Evolutionary conservation across 768 basidiomycete species (phyloP).

Genomic region (Lactifluus pinguis): DNA sequence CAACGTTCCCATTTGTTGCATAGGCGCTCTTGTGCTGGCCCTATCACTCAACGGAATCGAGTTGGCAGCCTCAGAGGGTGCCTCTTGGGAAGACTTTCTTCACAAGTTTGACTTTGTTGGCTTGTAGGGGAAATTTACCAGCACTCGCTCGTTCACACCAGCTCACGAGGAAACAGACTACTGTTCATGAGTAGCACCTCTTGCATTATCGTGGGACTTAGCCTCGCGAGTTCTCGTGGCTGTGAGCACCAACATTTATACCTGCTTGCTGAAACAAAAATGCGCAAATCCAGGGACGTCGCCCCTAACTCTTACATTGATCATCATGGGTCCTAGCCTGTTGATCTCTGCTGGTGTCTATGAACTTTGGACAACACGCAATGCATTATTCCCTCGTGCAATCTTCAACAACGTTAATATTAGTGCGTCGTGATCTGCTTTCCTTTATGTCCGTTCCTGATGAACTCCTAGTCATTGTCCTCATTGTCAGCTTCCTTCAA

Average conservation of each 20-base stretch:
- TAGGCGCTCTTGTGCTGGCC: conserved; percentile 48
- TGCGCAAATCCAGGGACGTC: conserved; percentile 43
- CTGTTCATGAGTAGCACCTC: conserved; percentile 71
- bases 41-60: conserved; percentile 50
- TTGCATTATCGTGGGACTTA: conserved; percentile 70
- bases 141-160: conserved; percentile 13
- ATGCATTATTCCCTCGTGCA: conserved; percentile 64
- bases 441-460: conserved; percentile 1
- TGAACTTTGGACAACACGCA: conserved; percentile 56
- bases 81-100: conserved; percentile 48
- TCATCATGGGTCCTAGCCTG: conserved; percentile 45
- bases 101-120: conserved; percentile 69
- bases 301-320: conserved; percentile 50
- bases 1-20: conserved; percentile 66
- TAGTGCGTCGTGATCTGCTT: conserved; percentile 32
- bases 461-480: conserved; percentile 43
- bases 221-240: conserved; percentile 56
- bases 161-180: conserved; percentile 34
- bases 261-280: neutral
- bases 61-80: conserved; percentile 36
- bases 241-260: conserved; percentile 41
- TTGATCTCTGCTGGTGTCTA: conserved; percentile 56
- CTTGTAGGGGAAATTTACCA: conserved; percentile 41
- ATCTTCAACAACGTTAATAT: conserved; percentile 52
- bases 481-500: conserved; percentile 68